These are phyloP conservation scores for Claviceps monticola DNA, from an alignment of 2,329 filamentous ascomycete species.

Conservation along the genomic window DNA sequence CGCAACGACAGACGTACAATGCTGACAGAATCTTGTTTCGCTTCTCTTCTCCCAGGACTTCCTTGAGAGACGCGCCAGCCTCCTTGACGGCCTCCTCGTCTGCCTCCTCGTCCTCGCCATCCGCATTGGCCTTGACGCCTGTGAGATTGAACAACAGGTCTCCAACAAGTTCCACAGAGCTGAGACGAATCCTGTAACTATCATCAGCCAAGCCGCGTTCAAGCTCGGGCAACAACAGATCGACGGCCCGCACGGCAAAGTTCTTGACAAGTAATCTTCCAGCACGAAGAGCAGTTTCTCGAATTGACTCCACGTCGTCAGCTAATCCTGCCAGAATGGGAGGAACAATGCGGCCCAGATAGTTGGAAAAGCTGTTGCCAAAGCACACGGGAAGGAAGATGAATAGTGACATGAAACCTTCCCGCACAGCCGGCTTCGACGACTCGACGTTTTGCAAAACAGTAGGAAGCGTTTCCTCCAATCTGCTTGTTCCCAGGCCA, in stretches of 20 bases:
- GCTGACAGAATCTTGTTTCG: constrained; percentile 96
- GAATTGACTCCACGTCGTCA: constrained; percentile 90
- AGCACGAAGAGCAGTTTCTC: constrained; percentile 88
- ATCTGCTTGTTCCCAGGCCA: constrained; percentile 76
- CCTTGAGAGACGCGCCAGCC: constrained; percentile 82
- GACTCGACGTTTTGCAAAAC: constrained; percentile 94
- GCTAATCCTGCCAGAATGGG: constrained; percentile 88
- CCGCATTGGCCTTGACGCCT: constrained; percentile 69
- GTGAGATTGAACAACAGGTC: constrained; percentile 96
- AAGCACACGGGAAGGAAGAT: constrained; percentile 99
- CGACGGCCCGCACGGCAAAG: constrained; percentile 88
- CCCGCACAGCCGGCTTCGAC: constrained; percentile 75
- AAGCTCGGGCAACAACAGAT: constrained; percentile 83
- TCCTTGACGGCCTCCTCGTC: constrained; percentile 66
- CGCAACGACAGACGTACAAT: constrained; percentile 92
- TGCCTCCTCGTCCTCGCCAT: constrained; percentile 56
- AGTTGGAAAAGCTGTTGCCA: constrained; percentile 94
- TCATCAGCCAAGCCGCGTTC: constrained; percentile 95
- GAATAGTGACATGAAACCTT: constrained; percentile 99
- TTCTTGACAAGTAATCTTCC: constrained; percentile 95
- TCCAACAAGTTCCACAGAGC: constrained; percentile 92
- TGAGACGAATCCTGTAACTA: constrained; percentile 93
- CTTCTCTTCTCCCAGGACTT: constrained; percentile 89
- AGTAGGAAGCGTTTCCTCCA: constrained; percentile 92
- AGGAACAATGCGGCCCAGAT: constrained; percentile 89